A percentile compares a stretch with the other conserved stretches of the same genome.
These are phyloP conservation scores for Aphanomyces invadans DNA, from an alignment of 352 stramenopile genomes.

Conservation along the genomic window DNA sequence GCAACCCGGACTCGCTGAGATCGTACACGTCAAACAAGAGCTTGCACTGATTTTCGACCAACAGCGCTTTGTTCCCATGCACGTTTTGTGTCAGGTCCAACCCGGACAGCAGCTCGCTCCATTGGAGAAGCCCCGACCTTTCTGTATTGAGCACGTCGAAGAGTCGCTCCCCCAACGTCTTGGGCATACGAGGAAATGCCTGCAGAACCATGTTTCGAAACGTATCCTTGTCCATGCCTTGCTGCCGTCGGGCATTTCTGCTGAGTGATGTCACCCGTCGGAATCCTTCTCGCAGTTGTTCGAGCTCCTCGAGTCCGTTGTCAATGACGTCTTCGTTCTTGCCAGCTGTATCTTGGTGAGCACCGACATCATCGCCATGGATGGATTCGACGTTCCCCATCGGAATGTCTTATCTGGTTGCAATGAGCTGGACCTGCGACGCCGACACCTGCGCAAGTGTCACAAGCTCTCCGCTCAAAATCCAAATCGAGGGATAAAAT, in stretches of 20 bases:
- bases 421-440: background rate
- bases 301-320: slow-evolving; percentile 1
- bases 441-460: background rate
- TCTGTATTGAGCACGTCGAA: slow-evolving; percentile 78
- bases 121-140: slow-evolving; percentile 51
- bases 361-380: background rate
- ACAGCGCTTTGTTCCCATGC: slow-evolving; percentile 18
- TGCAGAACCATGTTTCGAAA: slow-evolving; percentile 77
- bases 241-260: background rate
- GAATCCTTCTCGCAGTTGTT: slow-evolving; percentile 20
- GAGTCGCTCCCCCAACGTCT: slow-evolving; percentile 71
- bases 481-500: slow-evolving; percentile 11
- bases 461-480: background rate
- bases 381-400: slow-evolving; percentile 1
- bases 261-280: background rate
- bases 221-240: slow-evolving; percentile 43
- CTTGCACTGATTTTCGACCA: slow-evolving; percentile 60
- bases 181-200: slow-evolving; percentile 68
- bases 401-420: background rate
- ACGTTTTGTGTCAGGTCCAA: slow-evolving; percentile 63
- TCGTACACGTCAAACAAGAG: slow-evolving; percentile 83
- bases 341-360: background rate
- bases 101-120: slow-evolving; percentile 54
- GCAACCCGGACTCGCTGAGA: slow-evolving; percentile 45
- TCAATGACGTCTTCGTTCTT: background rate